Base-by-base conservation (phyloP, 495 filamentous ascomycete genomes). In the Margaritispora aquatica region DNA sequence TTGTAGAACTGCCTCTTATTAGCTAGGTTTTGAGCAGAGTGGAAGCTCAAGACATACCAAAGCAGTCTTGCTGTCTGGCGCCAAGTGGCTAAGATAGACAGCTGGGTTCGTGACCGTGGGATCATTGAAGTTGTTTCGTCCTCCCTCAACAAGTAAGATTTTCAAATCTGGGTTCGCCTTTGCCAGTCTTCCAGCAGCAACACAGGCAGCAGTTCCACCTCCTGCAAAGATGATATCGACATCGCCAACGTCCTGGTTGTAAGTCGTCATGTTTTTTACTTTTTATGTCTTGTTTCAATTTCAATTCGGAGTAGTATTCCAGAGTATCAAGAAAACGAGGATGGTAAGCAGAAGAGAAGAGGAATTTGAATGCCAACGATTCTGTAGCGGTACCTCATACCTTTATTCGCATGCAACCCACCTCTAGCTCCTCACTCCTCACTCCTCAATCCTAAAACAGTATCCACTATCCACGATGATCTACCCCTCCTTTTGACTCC, bases 71-170 rank as follows among this genome's bases (percentile, higher is more conserved):
- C 58, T 61, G 51, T 63, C 64, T 5, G 60, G 63, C 21, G 62
- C 62, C 10, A 67, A 31, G 58, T 48, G 69, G 63, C 62, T 65
- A 61, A 58, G 71, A 66, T 46, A 71, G 64, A 63, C 57, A 61
- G 69, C 75, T 0, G 79, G 79, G 31, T 77, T 68, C 3, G 71
- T 57, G 29, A 84, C 71, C 2, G 55, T 69, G 11, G 75, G 76
- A 9, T 68, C 64, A 50, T 78, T 66, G 49, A 74, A 73, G 63
- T 79, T 82, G 65, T 80, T 74, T 5, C 55, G 59, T 0, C 80
- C 80, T 5, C 66, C 61, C 61, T 84, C 80, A 36, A 82, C 72
- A 26, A 84, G 51, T 15, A 84, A 69, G 41, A 84, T 74, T n/a
- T 73, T 73, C n/a, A 82, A 69, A 4, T 59, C 63, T 1, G 75